Evolutionary conservation across 73 alveolate species (phyloP).

Genomic region (Paramecium pentaurelia): DNA sequence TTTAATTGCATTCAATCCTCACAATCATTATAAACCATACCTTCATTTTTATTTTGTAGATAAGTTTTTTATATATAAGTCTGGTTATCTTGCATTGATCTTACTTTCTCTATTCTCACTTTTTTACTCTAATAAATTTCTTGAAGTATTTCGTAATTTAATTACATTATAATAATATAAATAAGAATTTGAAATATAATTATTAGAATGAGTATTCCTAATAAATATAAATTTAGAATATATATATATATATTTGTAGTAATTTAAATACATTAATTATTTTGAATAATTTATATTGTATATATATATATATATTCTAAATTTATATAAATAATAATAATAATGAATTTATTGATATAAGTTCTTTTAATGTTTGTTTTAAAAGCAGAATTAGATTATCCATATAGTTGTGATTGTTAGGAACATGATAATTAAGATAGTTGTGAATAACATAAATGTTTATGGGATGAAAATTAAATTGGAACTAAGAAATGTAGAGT

Average conservation of each 20-base stretch:
- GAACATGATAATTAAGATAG: background rate
- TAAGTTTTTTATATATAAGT: conserved; percentile 34
- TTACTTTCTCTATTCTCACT: conserved; percentile 28
- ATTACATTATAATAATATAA: background rate
- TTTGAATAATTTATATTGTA: background rate
- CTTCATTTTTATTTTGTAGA: conserved; percentile 29
- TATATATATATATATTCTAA: too few species aligned
- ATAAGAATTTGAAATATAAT: background rate
- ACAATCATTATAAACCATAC: background rate
- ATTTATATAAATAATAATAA: too few species aligned
- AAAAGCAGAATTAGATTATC: background rate
- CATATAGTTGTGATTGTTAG: conserved; percentile 37
- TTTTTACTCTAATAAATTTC: conserved; percentile 13
- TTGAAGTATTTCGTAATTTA: conserved; percentile 10
- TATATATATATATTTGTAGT: background rate
- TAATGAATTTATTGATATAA: background rate
- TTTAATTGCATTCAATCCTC: conserved; percentile 44
- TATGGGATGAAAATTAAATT: background rate
- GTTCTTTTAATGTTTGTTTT: background rate
- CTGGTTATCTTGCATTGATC: background rate
- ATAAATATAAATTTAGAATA: background rate
- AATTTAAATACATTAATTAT: too few species aligned
- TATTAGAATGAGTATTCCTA: background rate
- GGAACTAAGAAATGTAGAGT: conserved; percentile 1
- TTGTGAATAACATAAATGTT: background rate